phyloP scores from a whole-genome alignment of 2,329 filamentous ascomycete species.

The Trichoderma pleuroti region DNA sequence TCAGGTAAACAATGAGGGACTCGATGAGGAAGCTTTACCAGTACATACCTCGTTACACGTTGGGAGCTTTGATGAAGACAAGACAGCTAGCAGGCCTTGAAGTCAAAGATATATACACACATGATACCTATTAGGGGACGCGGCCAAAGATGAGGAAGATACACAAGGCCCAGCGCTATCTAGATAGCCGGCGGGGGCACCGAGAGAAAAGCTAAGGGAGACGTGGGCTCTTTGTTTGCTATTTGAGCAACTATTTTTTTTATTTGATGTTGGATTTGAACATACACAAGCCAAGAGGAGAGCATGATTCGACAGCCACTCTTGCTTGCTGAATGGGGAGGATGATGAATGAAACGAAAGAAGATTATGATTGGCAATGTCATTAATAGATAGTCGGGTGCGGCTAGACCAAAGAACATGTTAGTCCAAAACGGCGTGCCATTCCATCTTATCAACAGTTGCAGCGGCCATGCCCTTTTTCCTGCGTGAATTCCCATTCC shows the following conservation, averaged over 20 bases:
- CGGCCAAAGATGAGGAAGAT: slow-evolving; percentile 1
- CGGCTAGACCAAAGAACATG: slow-evolving; percentile 18
- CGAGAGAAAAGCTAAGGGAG: not conserved
- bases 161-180: slow-evolving; percentile 1
- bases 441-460: not conserved
- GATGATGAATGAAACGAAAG: slow-evolving; percentile 22
- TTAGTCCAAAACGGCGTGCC: not conserved
- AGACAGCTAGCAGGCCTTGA: not conserved
- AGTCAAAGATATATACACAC: slow-evolving; percentile 12
- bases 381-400: slow-evolving; percentile 25
- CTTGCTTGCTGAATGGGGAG: slow-evolving; percentile 16
- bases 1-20: slow-evolving; percentile 50
- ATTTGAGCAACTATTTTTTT: not conserved
- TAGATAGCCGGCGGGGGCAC: not conserved
- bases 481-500: no score
- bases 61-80: slow-evolving; percentile 21
- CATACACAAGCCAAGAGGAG: not conserved
- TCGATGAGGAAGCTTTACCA: not conserved
- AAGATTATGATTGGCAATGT: slow-evolving; percentile 23
- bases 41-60: slow-evolving; percentile 4
- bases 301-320: not conserved
- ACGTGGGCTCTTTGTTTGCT: not conserved
- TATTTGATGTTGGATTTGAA: slow-evolving; percentile 11
- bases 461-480: no score
- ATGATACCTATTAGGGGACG: slow-evolving; percentile 15